Conservation (phyloP, 2,329 filamentous ascomycete genomes). For the Alternaria ethzedia region DNA sequence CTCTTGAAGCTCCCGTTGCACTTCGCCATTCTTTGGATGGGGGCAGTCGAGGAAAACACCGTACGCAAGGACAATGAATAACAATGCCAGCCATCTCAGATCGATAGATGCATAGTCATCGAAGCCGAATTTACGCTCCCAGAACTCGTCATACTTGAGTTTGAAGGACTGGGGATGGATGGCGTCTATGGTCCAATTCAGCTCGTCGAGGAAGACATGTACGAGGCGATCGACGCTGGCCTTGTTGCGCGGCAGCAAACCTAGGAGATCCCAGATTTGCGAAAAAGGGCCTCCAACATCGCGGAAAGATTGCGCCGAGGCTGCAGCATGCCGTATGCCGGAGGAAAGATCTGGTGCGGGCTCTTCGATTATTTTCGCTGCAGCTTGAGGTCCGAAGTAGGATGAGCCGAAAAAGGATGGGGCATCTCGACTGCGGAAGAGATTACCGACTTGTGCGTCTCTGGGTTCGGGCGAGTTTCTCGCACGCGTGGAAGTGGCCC, state of each 20-base stretch:
- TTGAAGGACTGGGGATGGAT: conserved; percentile 47
- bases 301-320: conserved; percentile 32
- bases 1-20: conserved; percentile 48
- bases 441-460: conserved; percentile 22
- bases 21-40: conserved; percentile 38
- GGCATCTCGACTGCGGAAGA: conserved; percentile 25
- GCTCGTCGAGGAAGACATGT: conserved; percentile 44
- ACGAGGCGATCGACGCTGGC: conserved; percentile 47
- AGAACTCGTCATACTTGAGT: conserved; percentile 49
- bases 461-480: conserved; percentile 4
- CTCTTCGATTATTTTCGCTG: conserved; percentile 25
- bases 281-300: conserved; percentile 41
- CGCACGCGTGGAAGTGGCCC: not conserved
- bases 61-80: conserved; percentile 52
- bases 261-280: conserved; percentile 53
- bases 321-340: conserved; percentile 22
- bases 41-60: conserved; percentile 49
- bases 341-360: conserved; percentile 23
- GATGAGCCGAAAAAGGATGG: conserved; percentile 28
- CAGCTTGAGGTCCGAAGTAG: conserved; percentile 27
- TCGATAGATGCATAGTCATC: conserved; percentile 52
- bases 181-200: conserved; percentile 49
- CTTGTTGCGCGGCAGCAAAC: conserved; percentile 48
- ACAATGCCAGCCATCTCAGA: conserved; percentile 51
- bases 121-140: conserved; percentile 49